These are phyloP conservation scores for Choanephora cucurbitarum DNA, from an alignment of 371 early-diverging fungal species.

Conservation along the genomic window DNA sequence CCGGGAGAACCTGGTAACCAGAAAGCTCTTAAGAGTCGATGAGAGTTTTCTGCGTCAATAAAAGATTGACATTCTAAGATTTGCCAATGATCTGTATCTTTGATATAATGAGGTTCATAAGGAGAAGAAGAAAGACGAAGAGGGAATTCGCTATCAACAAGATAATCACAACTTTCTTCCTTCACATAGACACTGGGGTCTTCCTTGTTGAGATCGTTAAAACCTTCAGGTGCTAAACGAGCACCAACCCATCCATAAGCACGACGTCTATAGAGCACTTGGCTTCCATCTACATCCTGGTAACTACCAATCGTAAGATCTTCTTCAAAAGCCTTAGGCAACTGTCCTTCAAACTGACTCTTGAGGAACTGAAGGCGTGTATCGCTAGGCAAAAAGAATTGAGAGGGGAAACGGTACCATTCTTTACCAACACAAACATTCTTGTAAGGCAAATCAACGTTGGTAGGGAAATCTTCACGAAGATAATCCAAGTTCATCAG, in stretches of 20 bases:
- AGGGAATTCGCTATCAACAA: constrained; percentile 67
- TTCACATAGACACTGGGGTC: constrained; percentile 57
- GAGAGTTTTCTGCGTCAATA: constrained; percentile 56
- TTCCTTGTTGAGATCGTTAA: constrained; percentile 77
- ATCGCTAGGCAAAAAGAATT: constrained; percentile 82
- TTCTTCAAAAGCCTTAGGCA: constrained; percentile 68
- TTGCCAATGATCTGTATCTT: constrained; percentile 59
- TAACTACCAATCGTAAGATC: constrained; percentile 32
- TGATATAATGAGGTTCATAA: constrained; percentile 51
- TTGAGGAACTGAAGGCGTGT: constrained; percentile 62
- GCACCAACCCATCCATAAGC: constrained; percentile 39
- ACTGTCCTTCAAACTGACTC: constrained; percentile 63
- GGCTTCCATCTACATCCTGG: constrained; percentile 26
- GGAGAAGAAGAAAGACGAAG: constrained; percentile 31
- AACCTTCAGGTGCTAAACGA: constrained; percentile 53
- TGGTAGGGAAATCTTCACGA: constrained; percentile 37
- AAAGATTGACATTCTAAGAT: constrained; percentile 56
- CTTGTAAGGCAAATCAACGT: constrained; percentile 22
- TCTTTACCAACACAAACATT: constrained; percentile 90
- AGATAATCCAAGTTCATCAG: constrained; percentile 33
- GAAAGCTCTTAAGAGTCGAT: constrained; percentile 54
- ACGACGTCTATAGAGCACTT: constrained; percentile 30
- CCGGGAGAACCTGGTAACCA: constrained; percentile 55
- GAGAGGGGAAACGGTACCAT: constrained; percentile 93
- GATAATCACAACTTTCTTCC: constrained; percentile 65